A percentile compares a stretch with the other conserved stretches of the same genome.
phyloP scores from a whole-genome alignment of 2,329 filamentous ascomycete genomes.

The Colletotrichum sp. region DNA sequence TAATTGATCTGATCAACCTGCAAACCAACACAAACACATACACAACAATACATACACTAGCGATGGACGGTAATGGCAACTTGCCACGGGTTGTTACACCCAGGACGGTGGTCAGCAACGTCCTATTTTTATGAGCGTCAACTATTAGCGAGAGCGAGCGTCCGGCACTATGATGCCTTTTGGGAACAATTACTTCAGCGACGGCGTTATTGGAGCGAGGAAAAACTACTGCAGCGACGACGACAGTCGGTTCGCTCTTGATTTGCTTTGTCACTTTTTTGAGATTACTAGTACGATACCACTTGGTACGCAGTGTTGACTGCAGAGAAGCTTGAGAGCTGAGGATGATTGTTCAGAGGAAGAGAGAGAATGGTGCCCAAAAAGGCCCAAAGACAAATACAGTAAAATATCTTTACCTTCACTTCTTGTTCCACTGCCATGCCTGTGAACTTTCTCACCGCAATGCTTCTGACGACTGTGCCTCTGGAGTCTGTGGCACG shows the following conservation, averaged over 20 bases:
- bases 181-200: neutral
- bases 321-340: neutral
- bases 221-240: neutral
- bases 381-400: neutral
- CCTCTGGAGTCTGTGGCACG: neutral
- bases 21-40: neutral
- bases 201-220: conserved; percentile 8
- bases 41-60: neutral
- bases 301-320: neutral
- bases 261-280: neutral
- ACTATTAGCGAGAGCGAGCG: neutral
- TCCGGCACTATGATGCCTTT: conserved; percentile 6
- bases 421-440: neutral
- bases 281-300: neutral
- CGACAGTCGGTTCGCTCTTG: neutral
- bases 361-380: neutral
- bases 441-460: neutral
- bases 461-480: neutral
- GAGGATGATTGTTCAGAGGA: neutral
- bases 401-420: neutral
- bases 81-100: neutral
- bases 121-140: neutral
- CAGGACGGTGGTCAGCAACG: conserved; percentile 3
- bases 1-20: neutral
- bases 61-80: neutral